Base-by-base conservation (phyloP, 176 grass and related monocot species). In the Hordeum marinum region DNA sequence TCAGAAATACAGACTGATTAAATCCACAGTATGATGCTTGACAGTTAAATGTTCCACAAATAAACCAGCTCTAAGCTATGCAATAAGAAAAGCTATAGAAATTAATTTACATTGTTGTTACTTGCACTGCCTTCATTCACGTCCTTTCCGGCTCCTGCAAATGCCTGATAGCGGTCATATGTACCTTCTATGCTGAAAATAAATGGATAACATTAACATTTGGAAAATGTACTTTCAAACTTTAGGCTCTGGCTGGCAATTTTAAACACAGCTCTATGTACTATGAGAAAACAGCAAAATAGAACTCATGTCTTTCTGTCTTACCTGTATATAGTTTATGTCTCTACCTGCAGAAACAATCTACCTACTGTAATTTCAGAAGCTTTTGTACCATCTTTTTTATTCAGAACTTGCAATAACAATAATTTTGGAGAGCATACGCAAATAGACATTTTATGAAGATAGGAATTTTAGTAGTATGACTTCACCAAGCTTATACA, bases 181-280 rank as follows among this genome's bases (percentile, higher is more conserved):
- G 85, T 88, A 36, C 41, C 50, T 88, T 88, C 85, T 32, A 91
- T 88, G 89, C 89, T 91, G 82, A 50, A 84, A 87, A 75, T 9
- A 36, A 42, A 69, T 52, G 80, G 13, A 59, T 32, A 23, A n/a
- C 46, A 36, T 72, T 72, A 34, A 9, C 11, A 27, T 4, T 35
- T 6, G 12, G 1, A n/a, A 48, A 67, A 15, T 65, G 4, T 14
- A 39, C 10, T 29, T 20, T 76, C 10, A 7, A 36, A 18, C 20
- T 79, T 21, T 21, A 79, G 8, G 37, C 15, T 29, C 43, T 67
- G 29, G 1, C 64, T 18, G 12, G 7, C 2, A 67, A 67, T 67
- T 62, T 42, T 37, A 64, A 27, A 20, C 8, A 42, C 6, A 63
- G 45, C 20, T 4, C 6, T 65, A 50, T 35, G 32, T n/a, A 80